Conservation (phyloP, 352 stramenopile species). For the Pythium monospermum region DNA sequence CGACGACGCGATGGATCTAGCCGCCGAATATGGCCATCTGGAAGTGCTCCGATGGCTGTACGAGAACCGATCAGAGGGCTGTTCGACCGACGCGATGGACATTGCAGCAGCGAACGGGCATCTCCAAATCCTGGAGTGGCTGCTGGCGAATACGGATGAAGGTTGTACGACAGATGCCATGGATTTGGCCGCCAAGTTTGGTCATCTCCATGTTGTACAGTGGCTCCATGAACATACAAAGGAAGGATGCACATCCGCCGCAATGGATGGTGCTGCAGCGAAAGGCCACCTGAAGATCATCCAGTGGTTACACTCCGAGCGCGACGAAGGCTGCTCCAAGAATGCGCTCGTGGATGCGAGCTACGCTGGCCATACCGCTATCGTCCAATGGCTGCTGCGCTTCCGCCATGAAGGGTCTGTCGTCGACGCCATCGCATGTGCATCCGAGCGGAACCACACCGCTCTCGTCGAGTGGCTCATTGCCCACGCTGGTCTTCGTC, state of each 20-base stretch:
- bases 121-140: slow-evolving; percentile 12
- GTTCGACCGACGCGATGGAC: slow-evolving; percentile 14
- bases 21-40: slow-evolving; percentile 23
- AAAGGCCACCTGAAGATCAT: slow-evolving; percentile 25
- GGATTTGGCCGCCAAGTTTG: slow-evolving; percentile 25
- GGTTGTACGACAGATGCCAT: slow-evolving; percentile 28
- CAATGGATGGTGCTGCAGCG: slow-evolving; percentile 26
- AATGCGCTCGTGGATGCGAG: slow-evolving; percentile 38
- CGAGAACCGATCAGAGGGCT: slow-evolving; percentile 15
- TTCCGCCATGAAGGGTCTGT: slow-evolving; percentile 31
- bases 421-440: slow-evolving; percentile 20
- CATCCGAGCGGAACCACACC: slow-evolving; percentile 8
- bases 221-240: slow-evolving; percentile 22
- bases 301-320: slow-evolving; percentile 28
- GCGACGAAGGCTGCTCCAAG: slow-evolving; percentile 36
- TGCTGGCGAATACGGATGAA: slow-evolving; percentile 11
- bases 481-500: slow-evolving; percentile 11
- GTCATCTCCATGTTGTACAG: slow-evolving; percentile 25
- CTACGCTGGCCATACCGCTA: slow-evolving; percentile 26
- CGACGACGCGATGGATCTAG: slow-evolving; percentile 23
- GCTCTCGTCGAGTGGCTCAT: slow-evolving; percentile 17
- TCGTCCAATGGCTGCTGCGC: slow-evolving; percentile 42
- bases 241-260: slow-evolving; percentile 20
- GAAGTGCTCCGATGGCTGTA: slow-evolving; percentile 22
- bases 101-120: slow-evolving; percentile 10